A percentile compares a stretch with the other conserved stretches of the same genome.
Evolutionary conservation across 306 rosid species (phyloP).

Genomic region (Hippophae gyantsensis): DNA sequence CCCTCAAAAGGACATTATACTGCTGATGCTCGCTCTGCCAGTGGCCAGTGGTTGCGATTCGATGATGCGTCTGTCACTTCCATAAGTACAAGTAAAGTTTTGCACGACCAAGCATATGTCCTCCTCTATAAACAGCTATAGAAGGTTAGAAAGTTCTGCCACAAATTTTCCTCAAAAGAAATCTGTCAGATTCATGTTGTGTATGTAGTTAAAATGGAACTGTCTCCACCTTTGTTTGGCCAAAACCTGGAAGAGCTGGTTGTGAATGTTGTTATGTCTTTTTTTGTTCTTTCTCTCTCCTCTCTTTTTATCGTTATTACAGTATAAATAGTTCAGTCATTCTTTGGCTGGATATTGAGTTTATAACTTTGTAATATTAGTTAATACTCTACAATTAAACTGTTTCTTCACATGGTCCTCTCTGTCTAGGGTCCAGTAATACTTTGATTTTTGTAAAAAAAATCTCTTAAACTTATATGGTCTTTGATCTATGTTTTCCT

Average conservation of each 20-base stretch:
- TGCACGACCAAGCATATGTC: conserved; percentile 87
- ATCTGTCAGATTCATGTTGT: not conserved
- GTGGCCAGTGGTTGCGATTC: conserved; percentile 76
- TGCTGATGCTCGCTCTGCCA: conserved; percentile 63
- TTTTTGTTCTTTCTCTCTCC: too few relatives aligned
- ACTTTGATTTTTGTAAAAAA: too few relatives aligned
- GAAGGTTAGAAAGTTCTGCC: not conserved
- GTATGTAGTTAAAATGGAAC: too few relatives aligned
- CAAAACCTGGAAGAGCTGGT: not conserved
- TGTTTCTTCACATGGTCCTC: too few relatives aligned
- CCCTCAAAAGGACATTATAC: conserved; percentile 95
- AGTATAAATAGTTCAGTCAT: too few relatives aligned
- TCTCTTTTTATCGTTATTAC: too few relatives aligned
- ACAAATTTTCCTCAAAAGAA: conserved; percentile 1
- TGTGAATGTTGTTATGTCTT: not conserved
- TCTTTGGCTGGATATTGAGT: too few relatives aligned
- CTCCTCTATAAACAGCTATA: conserved; percentile 67
- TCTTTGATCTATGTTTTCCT: too few relatives aligned
- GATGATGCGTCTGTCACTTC: conserved; percentile 69
- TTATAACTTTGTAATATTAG: too few relatives aligned
- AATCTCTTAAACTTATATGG: too few relatives aligned
- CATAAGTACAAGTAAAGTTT: conserved; percentile 56
- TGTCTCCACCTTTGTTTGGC: not conserved
- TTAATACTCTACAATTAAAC: too few relatives aligned
- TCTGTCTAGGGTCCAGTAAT: too few relatives aligned